These are phyloP conservation scores for Diaporthe australafricana DNA, from an alignment of 2,329 filamentous ascomycete species.

Conservation along the genomic window DNA sequence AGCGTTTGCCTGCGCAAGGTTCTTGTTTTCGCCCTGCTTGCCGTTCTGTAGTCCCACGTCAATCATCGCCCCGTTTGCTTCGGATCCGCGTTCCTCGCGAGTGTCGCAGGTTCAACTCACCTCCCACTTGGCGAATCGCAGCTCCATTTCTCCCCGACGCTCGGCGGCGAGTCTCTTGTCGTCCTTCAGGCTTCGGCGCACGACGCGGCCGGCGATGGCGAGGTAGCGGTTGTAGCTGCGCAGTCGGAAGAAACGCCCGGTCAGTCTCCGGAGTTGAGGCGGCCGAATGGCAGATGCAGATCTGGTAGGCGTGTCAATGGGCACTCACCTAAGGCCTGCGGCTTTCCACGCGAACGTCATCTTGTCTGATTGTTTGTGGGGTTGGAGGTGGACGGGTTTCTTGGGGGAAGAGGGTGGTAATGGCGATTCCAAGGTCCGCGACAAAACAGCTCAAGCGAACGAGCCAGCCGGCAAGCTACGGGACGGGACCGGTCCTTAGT, in stretches of 20 bases:
- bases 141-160: slow-evolving; percentile 88
- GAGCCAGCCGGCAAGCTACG: slow-evolving; percentile 27
- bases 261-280: slow-evolving; percentile 9
- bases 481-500: slow-evolving; percentile 14
- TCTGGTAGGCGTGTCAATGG: slow-evolving; percentile 40
- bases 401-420: slow-evolving; percentile 18
- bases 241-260: slow-evolving; percentile 28
- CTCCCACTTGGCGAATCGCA: slow-evolving; percentile 95
- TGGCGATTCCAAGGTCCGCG: slow-evolving; percentile 28
- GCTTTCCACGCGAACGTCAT: slow-evolving; percentile 99
- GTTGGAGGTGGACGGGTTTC: slow-evolving; percentile 26
- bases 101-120: slow-evolving; percentile 67
- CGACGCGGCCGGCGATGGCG: slow-evolving; percentile 90
- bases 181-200: slow-evolving; percentile 97
- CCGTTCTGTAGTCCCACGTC: slow-evolving; percentile 75
- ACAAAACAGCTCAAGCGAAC: slow-evolving; percentile 36
- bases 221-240: slow-evolving; percentile 99
- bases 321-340: slow-evolving; percentile 90
- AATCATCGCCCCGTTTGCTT: slow-evolving; percentile 38
- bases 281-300: slow-evolving; percentile 2
- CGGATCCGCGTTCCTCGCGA: neutral
- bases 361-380: slow-evolving; percentile 61
- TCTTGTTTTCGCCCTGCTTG: slow-evolving; percentile 91
- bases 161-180: slow-evolving; percentile 88
- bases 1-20: slow-evolving; percentile 70